Evolutionary conservation across 768 basidiomycete species (phyloP).

Genomic region (Pisolithus marmoratus): DNA sequence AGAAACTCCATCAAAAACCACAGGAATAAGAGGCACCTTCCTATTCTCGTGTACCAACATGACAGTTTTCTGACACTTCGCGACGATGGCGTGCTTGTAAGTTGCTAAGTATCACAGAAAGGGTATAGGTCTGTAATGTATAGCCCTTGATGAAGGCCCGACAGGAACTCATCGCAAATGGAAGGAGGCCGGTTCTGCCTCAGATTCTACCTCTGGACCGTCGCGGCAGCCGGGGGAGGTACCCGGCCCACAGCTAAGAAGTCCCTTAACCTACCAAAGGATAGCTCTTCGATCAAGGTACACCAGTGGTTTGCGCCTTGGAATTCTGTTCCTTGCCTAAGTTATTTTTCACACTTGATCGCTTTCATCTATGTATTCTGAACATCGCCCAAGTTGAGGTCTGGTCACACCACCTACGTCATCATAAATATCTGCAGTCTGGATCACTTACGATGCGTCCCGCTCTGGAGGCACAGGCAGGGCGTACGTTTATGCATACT

Average conservation of each 20-base stretch:
- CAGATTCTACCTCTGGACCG: conserved; percentile 10
- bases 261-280: conserved; percentile 37
- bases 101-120: conserved; percentile 30
- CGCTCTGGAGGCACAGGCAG: conserved; percentile 76
- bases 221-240: conserved; percentile 4
- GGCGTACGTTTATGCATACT: conserved; percentile 77
- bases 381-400: conserved; percentile 70
- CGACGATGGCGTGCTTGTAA: conserved; percentile 8
- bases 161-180: conserved; percentile 29
- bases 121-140: conserved; percentile 31
- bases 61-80: conserved; percentile 12
- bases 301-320: not conserved
- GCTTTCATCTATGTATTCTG: conserved; percentile 59
- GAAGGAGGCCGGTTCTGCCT: conserved; percentile 10
- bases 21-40: conserved; percentile 47
- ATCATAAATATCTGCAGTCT: conserved; percentile 72
- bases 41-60: conserved; percentile 5
- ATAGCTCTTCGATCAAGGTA: conserved; percentile 65
- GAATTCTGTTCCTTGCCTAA: not conserved
- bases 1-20: conserved; percentile 59
- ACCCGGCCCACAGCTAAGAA: conserved; percentile 6
- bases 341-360: conserved; percentile 43
- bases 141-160: conserved; percentile 19
- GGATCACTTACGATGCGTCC: conserved; percentile 84
- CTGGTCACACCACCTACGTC: conserved; percentile 62